Evolutionary conservation across 2,329 filamentous ascomycete genomes (phyloP), one percentile per base, ranked within the genome.

Genomic region (Fonsecaea monophora): DNA sequence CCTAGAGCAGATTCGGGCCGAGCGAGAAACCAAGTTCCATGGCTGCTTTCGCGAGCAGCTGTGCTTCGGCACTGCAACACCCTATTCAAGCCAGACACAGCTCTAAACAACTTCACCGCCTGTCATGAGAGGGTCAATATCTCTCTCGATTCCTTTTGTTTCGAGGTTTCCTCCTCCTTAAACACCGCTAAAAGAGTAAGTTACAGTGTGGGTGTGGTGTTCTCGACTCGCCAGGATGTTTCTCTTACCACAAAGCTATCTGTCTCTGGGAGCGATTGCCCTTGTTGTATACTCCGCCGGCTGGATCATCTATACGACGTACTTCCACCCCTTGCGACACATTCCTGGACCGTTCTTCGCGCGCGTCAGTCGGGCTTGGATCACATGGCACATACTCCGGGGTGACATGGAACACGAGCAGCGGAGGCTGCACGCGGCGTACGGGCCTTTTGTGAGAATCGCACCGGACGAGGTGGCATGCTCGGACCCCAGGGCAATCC

Each of bases 381-480:
- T 71, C 18, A 70, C 74, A 62, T 60, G 70, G 30, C 68, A 72
- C 37, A 70, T 72, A 13, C 53, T 64, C 42, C 62, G 64, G 4
- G 74, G 74, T 1, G 67, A 74, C 53, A 70, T 74, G 34, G 68
- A 74, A 56, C 62, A 71, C 12, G 72, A 64, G 15, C 74, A 76
- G 38, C 61, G 70, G 32, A 66, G 57, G 12, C 62, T 73, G 53
- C 71, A 73, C 42, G 35, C 53, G 50, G 15, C 55, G 25, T 63
- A 70, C 40, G 71, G 71, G 6, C 58, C 63, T 3, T 72, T 80
- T 2, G 78, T 82, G 21, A 76, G 81, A 0, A 76, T 80, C 15
- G 73, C 75, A 0, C 81, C 81, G 0, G 75, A 76, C 38, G 74
- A 80, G 37, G 71, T 75, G n/a, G 67, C 71, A 9, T 74, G 70